Conservation (phyloP, 1,139 yeast species). For the Debaryomyces singareniensis region DNA sequence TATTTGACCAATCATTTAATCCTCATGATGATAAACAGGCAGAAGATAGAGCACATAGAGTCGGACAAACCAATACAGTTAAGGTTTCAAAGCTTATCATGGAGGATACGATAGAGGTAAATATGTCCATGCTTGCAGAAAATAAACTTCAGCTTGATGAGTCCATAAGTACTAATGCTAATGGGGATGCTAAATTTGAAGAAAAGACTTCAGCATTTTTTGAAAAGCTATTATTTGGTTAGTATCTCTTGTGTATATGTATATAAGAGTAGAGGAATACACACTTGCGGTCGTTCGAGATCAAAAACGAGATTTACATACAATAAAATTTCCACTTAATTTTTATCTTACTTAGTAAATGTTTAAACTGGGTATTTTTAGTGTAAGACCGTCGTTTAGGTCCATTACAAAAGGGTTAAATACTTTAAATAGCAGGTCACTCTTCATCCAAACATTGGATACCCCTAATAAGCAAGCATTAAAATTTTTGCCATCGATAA, state of each 20-base stretch:
- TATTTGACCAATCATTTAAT: constrained; percentile 89
- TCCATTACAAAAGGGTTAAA: no score
- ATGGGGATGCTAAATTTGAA: constrained; percentile 36
- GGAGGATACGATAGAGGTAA: constrained; percentile 78
- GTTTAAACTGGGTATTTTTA: no score
- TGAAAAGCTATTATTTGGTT: constrained; percentile 39
- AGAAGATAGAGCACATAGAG: constrained; percentile 96
- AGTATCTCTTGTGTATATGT: no score
- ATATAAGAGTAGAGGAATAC: no score
- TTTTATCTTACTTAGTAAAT: no score
- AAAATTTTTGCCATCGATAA: constrained; percentile 41
- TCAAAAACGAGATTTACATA: no score
- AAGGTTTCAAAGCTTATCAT: constrained; percentile 72
- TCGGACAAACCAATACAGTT: constrained; percentile 90
- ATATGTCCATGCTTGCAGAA: constrained; percentile 77
- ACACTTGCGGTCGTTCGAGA: no score
- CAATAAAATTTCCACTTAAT: no score
- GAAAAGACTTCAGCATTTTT: constrained; percentile 50
- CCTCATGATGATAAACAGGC: constrained; percentile 99
- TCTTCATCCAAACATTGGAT: constrained; percentile 36
- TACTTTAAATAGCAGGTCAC: no score
- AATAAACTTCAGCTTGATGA: constrained; percentile 85
- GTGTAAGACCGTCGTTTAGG: no score
- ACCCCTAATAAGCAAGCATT: constrained; percentile 46
- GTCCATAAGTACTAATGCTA: constrained; percentile 49